Evolutionary conservation across 805 yeast genomes (phyloP).

Genomic region (Metschnikowia koreensis): DNA sequence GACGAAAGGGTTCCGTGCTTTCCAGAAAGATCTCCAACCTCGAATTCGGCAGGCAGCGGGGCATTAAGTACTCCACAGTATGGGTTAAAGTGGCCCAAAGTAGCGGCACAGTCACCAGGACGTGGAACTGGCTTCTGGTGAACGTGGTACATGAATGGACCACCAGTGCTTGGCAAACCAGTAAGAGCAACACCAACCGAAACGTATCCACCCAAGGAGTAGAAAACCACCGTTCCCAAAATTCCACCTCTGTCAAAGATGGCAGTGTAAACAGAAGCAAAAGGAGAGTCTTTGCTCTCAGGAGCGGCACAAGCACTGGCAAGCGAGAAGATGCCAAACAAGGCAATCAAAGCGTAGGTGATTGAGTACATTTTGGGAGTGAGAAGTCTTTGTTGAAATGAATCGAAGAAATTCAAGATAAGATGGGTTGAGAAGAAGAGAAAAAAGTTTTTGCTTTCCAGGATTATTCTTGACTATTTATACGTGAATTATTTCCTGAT

Average conservation of each 20-base stretch:
- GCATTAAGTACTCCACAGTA: conserved; percentile 31
- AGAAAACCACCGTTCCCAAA: conserved; percentile 32
- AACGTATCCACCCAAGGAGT: conserved; percentile 31
- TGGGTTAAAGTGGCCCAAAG: conserved; percentile 38
- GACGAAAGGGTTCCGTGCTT: conserved; percentile 36
- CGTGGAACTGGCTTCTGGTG: conserved; percentile 37
- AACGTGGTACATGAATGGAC: conserved; percentile 43
- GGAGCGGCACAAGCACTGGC: conserved; percentile 4
- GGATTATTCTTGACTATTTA: too few species aligned
- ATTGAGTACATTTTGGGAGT: neutral
- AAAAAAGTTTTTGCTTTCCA: neutral
- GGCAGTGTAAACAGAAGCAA: conserved; percentile 1
- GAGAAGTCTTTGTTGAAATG: neutral
- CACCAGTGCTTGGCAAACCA: conserved; percentile 35
- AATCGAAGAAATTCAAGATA: neutral
- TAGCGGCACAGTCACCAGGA: conserved; percentile 31
- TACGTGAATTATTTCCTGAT: neutral
- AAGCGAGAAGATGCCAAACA: neutral
- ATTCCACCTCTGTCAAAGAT: conserved; percentile 9
- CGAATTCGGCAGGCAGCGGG: conserved; percentile 23
- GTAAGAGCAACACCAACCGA: conserved; percentile 29
- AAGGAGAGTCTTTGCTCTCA: conserved; percentile 1
- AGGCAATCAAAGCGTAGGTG: neutral
- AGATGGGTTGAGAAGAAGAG: neutral
- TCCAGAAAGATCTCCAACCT: conserved; percentile 42